Conservation (phyloP, 148 eudicot genomes). For the Cornus florida region DNA sequence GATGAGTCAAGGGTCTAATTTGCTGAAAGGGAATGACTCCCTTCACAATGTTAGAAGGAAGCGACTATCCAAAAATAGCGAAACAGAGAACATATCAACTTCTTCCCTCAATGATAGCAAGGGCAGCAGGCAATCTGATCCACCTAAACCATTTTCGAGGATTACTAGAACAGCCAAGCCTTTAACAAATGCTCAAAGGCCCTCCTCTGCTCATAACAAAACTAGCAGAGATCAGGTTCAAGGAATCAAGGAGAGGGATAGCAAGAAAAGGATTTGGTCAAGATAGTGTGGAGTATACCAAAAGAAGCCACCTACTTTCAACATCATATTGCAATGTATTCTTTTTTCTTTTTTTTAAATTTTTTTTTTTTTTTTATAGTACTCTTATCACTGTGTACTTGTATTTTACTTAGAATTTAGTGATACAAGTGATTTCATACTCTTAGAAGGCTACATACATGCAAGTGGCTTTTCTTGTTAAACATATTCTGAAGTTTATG, state of each 20-base stretch:
- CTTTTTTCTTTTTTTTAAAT: no score
- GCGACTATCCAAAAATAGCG: constrained; percentile 64
- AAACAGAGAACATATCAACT: constrained; percentile 58
- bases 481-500: no score
- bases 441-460: no score
- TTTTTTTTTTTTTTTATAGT: no score
- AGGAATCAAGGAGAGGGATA: constrained; percentile 60
- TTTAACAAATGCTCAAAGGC: constrained; percentile 37
- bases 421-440: neutral
- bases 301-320: neutral
- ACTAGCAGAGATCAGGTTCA: constrained; percentile 39
- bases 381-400: neutral
- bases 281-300: constrained; percentile 17
- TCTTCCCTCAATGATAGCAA: constrained; percentile 43
- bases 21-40: constrained; percentile 44
- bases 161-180: constrained; percentile 43
- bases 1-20: constrained; percentile 45
- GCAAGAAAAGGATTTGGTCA: constrained; percentile 68
- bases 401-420: no score
- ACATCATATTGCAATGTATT: neutral
- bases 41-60: constrained; percentile 48
- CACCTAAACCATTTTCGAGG: constrained; percentile 48
- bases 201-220: constrained; percentile 27
- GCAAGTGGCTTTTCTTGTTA: no score
- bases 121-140: constrained; percentile 71